Percentiles rank a stretch among this genome's conserved stretches.
Conservation (phyloP, 768 basidiomycete genomes). For the Hygrocybe coccinea region DNA sequence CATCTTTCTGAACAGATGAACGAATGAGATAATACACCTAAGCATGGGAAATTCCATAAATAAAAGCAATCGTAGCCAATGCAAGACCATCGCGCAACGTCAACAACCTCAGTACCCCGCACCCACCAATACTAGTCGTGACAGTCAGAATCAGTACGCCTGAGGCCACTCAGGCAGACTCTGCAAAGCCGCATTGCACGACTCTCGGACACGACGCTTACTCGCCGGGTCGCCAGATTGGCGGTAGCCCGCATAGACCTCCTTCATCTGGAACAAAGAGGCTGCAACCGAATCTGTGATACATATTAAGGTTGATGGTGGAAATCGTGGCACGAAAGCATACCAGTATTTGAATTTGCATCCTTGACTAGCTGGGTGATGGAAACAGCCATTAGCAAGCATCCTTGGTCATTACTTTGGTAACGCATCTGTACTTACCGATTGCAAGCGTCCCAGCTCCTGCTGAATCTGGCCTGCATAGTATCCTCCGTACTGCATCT, state of each 20-base stretch:
- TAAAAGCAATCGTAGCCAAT: background rate
- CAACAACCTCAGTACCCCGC: background rate
- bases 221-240: constrained; percentile 68
- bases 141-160: constrained; percentile 8
- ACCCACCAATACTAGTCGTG: background rate
- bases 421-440: constrained; percentile 37
- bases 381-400: constrained; percentile 4
- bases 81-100: background rate
- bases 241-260: constrained; percentile 67
- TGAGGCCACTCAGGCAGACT: constrained; percentile 73
- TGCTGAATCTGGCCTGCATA: constrained; percentile 47
- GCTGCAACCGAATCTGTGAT: constrained; percentile 58
- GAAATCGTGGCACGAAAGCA: constrained; percentile 17
- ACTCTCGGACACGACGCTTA: constrained; percentile 71
- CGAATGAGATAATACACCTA: too few relatives aligned
- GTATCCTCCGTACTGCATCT: constrained; percentile 42
- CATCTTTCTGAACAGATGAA: background rate
- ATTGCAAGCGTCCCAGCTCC: constrained; percentile 55
- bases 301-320: constrained; percentile 5
- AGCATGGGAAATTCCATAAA: background rate
- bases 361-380: constrained; percentile 48
- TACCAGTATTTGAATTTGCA: constrained; percentile 50
- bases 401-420: background rate
- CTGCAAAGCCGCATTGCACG: constrained; percentile 68
- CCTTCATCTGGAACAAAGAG: constrained; percentile 69